These are phyloP conservation scores for Dendrothele bispora DNA, from an alignment of 768 basidiomycete genomes.

Conservation along the genomic window DNA sequence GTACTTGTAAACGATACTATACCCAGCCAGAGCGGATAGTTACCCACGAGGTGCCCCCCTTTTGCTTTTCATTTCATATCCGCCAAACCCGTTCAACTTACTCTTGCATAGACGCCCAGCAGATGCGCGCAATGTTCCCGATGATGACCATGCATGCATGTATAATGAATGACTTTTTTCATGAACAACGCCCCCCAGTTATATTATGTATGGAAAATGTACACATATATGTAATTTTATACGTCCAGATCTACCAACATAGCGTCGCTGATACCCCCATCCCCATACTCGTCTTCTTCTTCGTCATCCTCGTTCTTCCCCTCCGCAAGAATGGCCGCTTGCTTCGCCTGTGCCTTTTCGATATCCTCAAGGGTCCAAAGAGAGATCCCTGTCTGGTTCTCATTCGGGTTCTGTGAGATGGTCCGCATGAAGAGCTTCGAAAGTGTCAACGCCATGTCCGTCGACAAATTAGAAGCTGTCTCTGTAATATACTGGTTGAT, in stretches of 20 bases:
- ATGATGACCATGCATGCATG: constrained; percentile 31
- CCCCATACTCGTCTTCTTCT: constrained; percentile 63
- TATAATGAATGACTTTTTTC: neutral
- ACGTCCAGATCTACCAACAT: constrained; percentile 47
- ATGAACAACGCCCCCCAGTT: constrained; percentile 1
- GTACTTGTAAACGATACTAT: constrained; percentile 59
- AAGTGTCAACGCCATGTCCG: constrained; percentile 93
- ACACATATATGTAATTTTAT: constrained; percentile 6
- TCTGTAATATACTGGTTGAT: constrained; percentile 99
- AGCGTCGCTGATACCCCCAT: constrained; percentile 66
- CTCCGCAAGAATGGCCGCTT: constrained; percentile 61
- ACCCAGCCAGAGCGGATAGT: constrained; percentile 56
- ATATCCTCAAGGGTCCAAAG: constrained; percentile 95
- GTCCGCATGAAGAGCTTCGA: constrained; percentile 97
- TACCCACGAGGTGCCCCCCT: constrained; percentile 39
- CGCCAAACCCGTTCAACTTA: constrained; percentile 15
- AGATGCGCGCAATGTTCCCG: constrained; percentile 37
- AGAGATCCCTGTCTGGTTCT: constrained; percentile 92
- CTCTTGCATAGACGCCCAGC: constrained; percentile 30
- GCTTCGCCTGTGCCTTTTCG: constrained; percentile 80
- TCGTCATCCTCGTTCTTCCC: constrained; percentile 41
- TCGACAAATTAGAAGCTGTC: constrained; percentile 94
- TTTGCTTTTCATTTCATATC: constrained; percentile 3
- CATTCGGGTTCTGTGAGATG: constrained; percentile 98
- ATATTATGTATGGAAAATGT: constrained; percentile 6